Evolutionary conservation across 78 protist genomes (phyloP).

Genomic region (Dictyostelium firmibasis): DNA sequence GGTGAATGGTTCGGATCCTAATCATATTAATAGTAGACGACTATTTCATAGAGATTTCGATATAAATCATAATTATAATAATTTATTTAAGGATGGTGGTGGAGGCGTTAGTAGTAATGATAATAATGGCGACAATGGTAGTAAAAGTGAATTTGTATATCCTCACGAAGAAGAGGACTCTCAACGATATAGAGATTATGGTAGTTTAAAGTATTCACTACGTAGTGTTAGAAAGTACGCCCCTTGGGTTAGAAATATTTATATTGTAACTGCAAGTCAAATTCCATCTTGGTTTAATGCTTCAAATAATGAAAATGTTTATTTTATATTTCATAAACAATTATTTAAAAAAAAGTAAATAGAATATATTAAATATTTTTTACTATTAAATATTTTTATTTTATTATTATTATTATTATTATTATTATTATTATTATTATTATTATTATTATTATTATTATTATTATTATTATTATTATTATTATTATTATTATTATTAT

Average conservation of each 20-base stretch:
- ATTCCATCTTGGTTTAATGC: slow-evolving; percentile 27
- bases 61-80: neutral
- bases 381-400: no score
- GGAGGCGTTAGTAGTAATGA: neutral
- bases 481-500: no score
- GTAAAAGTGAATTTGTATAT: no score
- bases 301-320: neutral
- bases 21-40: neutral
- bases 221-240: slow-evolving; percentile 30
- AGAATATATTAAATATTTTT: no score
- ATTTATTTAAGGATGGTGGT: no score
- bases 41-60: neutral
- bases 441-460: no score
- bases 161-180: neutral
- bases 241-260: slow-evolving; percentile 7
- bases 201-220: slow-evolving; percentile 22
- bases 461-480: no score
- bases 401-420: no score
- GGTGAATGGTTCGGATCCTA: no score
- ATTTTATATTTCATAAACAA: slow-evolving; percentile 26
- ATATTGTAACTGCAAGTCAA: slow-evolving; percentile 8
- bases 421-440: no score
- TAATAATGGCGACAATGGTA: neutral
- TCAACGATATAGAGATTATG: slow-evolving; percentile 35
- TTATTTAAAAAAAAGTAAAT: slow-evolving; percentile 8